Base-by-base conservation (phyloP, 179 eudicot genomes). In the Gypsophila paniculata region DNA sequence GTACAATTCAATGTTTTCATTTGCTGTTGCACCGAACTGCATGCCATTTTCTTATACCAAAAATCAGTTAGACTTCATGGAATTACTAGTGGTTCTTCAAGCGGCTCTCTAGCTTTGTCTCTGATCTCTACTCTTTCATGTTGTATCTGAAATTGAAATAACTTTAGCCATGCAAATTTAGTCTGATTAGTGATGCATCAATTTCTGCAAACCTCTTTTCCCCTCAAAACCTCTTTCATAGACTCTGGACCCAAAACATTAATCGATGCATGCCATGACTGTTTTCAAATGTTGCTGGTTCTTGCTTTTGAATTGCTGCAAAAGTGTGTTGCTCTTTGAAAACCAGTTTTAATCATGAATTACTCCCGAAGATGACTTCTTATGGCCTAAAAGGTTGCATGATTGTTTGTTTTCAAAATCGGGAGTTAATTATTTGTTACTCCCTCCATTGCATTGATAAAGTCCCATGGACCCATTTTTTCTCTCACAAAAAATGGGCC, bases 1-100 rank as follows among this genome's bases (percentile, higher is more conserved):
- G 99, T 88, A 77, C 78, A 57, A 65, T 13, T 25, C 53, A 1
- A 46, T 70, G 55, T 42, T 48, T 82, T 15, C 18, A 14, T 11
- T 49, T 75, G 62, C 65, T 61, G 15, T 69, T 44, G 38, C 55
- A 42, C 36, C 23, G 1, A 65, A 22, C 52, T 44, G 69, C 69
- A 44, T 42, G 51, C 32, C 54, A 21, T 21, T 7, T 4, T 65
- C 53, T 39, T 21, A 65, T 65, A 26, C 32, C 21, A 21, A 42
- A 12, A 63, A 36, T 42, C 51, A 36, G 49, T 12, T 61, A 61
- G 39, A 38, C 23, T 36, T 23, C 38, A 18, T 36, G 68, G 48
- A 38, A 49, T 18, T 63, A 38, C 25, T 63, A 38, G 51, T 36
- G 42, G 49, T 38, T 63, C 19, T 63, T 10, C 61, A 12, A 57